A percentile compares a stretch with the other conserved stretches of the same genome.
Conservation (phyloP, 495 filamentous ascomycete species). For the Tirmania nivea region DNA sequence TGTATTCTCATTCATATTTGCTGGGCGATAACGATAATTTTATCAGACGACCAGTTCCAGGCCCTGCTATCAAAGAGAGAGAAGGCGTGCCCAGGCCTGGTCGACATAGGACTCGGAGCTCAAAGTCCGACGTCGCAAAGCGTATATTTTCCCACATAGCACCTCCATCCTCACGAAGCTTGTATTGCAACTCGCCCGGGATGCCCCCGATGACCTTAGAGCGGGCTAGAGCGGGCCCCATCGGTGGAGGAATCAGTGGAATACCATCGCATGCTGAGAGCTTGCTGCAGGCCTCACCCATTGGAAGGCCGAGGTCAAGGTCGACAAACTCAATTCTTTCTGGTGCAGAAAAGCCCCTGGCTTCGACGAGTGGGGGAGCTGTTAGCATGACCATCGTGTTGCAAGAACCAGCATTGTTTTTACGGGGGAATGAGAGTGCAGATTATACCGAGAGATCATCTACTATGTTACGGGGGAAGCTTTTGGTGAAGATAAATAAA, state of each 20-base stretch:
- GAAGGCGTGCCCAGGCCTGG: too few species aligned
- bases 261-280: conserved; percentile 14
- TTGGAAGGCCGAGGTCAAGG: background rate
- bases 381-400: conserved; percentile 28
- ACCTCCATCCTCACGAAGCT: conserved; percentile 10
- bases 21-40: too few species aligned
- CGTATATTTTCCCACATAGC: conserved; percentile 13
- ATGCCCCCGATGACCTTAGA: conserved; percentile 5
- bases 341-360: conserved; percentile 28
- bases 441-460: conserved; percentile 46
- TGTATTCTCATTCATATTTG: too few species aligned
- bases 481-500: conserved; percentile 68
- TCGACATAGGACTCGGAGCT: background rate
- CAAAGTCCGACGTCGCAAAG: conserved; percentile 11
- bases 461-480: conserved; percentile 65
- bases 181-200: conserved; percentile 1
- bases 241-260: conserved; percentile 17
- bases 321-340: conserved; percentile 2
- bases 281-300: conserved; percentile 3
- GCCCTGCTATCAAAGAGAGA: too few species aligned
- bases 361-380: conserved; percentile 28
- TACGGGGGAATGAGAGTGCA: conserved; percentile 77
- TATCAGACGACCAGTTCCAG: too few species aligned
- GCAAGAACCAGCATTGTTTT: conserved; percentile 73
- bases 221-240: conserved; percentile 3